A percentile compares a stretch with the other conserved stretches of the same genome.
phyloP scores from a whole-genome alignment of 495 filamentous ascomycete genomes.

The Halenospora varia region DNA sequence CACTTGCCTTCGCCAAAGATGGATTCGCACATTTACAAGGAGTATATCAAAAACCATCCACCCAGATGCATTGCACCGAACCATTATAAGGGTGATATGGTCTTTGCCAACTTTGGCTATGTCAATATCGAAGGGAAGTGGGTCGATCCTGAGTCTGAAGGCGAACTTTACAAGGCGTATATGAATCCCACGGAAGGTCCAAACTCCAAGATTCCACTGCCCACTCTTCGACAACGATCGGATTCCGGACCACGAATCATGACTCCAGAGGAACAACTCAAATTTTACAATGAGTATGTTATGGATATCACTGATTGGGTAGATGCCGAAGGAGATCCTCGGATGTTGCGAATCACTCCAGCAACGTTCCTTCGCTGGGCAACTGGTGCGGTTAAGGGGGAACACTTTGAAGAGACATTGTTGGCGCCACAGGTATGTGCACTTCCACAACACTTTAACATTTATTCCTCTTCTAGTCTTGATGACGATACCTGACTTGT shows the following conservation, averaged over 20 bases:
- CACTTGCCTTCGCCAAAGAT: no score
- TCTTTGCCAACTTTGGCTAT: constrained; percentile 22
- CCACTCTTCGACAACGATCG: neutral
- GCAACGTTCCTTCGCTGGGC: constrained; percentile 21
- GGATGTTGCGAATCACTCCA: constrained; percentile 9
- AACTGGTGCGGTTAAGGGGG: constrained; percentile 7
- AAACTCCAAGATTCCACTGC: neutral
- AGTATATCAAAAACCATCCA: constrained; percentile 1
- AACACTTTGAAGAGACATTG: constrained; percentile 1
- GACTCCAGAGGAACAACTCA: constrained; percentile 1
- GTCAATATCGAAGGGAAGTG: constrained; percentile 13
- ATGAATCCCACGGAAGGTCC: neutral
- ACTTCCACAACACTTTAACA: neutral
- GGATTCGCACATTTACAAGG: constrained; percentile 5
- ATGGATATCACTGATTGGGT: constrained; percentile 9
- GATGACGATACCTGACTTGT: neutral
- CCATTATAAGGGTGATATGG: constrained; percentile 18
- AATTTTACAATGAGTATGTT: constrained; percentile 12
- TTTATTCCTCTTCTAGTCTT: neutral
- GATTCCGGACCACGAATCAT: constrained; percentile 6
- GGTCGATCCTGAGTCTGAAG: constrained; percentile 23
- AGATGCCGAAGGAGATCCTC: constrained; percentile 22
- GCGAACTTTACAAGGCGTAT: constrained; percentile 11
- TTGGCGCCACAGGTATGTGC: constrained; percentile 3
- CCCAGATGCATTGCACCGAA: constrained; percentile 1